Conservation (phyloP, 2,329 filamentous ascomycete species). For the Pseudogymnoascus pannorum region DNA sequence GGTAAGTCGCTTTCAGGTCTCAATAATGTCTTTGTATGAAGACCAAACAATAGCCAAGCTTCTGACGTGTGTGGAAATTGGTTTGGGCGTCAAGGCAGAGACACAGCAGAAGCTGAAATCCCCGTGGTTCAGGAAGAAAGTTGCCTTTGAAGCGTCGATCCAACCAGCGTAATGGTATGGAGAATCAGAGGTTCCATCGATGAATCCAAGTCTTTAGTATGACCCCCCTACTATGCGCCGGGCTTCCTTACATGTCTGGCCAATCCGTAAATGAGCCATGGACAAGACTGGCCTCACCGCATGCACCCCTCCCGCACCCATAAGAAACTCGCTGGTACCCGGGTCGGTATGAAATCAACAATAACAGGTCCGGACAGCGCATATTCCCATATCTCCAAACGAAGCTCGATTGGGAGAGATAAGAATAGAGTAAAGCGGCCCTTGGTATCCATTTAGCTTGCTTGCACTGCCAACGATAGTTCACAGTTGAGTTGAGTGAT, state of each 20-base stretch:
- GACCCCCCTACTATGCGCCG: background rate
- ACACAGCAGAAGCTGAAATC: background rate
- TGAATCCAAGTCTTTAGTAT: background rate
- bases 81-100: background rate
- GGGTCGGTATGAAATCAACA: conserved; percentile 9
- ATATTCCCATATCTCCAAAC: conserved; percentile 22
- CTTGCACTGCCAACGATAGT: background rate
- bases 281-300: background rate
- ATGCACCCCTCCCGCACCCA: background rate
- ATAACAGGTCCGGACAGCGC: conserved; percentile 19
- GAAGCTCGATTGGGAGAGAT: conserved; percentile 21
- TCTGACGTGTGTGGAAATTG: background rate
- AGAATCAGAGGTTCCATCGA: background rate
- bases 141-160: background rate
- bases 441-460: background rate
- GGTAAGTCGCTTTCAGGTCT: background rate
- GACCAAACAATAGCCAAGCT: background rate
- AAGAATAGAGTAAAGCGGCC: conserved; percentile 17
- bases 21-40: background rate
- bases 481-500: background rate
- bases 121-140: background rate
- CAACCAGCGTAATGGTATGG: background rate
- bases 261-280: background rate
- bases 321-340: background rate
- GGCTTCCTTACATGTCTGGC: background rate